Evolutionary conservation across 257 asterid genomes (phyloP).

Genomic region (Nicotiana knightiana): DNA sequence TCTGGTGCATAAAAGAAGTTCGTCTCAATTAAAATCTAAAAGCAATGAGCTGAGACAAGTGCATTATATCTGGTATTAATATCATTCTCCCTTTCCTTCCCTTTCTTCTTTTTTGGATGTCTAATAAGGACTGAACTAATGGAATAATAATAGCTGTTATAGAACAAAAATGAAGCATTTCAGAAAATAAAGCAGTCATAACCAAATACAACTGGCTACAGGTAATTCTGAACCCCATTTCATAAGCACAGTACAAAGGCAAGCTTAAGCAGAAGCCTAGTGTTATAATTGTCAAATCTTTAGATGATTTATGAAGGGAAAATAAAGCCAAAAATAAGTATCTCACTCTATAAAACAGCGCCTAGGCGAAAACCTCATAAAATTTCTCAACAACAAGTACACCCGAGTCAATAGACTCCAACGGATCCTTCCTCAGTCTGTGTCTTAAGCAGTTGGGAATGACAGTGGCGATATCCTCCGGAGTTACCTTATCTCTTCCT

Average conservation of each 20-base stretch:
- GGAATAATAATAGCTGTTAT: background rate
- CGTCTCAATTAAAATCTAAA: no score
- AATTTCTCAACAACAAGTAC: constrained; percentile 85
- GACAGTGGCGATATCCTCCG: constrained; percentile 82
- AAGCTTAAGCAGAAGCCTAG: background rate
- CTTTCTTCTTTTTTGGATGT: background rate
- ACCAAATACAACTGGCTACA: background rate
- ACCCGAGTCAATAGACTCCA: constrained; percentile 94
- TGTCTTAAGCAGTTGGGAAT: constrained; percentile 94
- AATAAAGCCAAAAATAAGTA: constrained; percentile 1
- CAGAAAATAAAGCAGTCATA: background rate
- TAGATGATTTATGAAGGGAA: background rate
- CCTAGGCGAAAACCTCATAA: constrained; percentile 61
- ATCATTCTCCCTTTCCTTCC: background rate
- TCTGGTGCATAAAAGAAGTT: no score
- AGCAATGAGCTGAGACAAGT: background rate
- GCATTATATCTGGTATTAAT: background rate
- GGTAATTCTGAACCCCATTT: background rate
- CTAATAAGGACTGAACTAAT: background rate
- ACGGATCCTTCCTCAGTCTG: constrained; percentile 81
- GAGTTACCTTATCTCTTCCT: constrained; percentile 68
- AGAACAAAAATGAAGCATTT: background rate
- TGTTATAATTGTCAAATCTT: background rate
- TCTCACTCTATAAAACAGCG: background rate
- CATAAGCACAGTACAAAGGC: background rate